Conservation (phyloP, 495 filamentous ascomycete genomes). For the Oidiodendron maius region DNA sequence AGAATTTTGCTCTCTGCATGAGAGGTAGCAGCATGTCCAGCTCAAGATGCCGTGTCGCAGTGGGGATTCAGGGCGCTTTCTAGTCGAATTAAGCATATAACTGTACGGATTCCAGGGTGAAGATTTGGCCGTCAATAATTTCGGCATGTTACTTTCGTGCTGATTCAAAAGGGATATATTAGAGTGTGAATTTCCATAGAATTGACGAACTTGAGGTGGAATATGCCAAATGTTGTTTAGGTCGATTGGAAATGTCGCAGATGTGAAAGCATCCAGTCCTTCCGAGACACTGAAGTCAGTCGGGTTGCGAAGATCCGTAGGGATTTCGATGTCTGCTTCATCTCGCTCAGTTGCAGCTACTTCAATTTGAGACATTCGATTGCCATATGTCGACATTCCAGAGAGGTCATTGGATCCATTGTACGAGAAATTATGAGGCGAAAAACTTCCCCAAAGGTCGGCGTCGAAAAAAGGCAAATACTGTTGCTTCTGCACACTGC, state of each 20-base stretch:
- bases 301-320: not conserved
- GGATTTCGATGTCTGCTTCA: not conserved
- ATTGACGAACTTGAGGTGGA: not conserved
- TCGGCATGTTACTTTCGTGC: not conserved
- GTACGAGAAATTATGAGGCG: not conserved
- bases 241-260: not conserved
- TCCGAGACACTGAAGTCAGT: no score
- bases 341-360: not conserved
- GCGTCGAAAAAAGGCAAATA: no score
- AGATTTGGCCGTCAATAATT: not conserved
- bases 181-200: not conserved
- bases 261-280: not conserved
- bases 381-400: no score
- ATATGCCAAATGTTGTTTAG: not conserved
- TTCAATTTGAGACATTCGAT: not conserved
- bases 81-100: not conserved
- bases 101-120: not conserved
- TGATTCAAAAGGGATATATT: not conserved
- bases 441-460: no score
- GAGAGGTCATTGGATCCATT: not conserved
- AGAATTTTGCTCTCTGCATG: not conserved
- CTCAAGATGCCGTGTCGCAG: not conserved
- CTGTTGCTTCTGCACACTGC: no score
- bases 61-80: not conserved
- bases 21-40: not conserved